A percentile compares a stretch with the other conserved stretches of the same genome.
These are phyloP conservation scores for Ophiocordyceps unilateralis DNA, from an alignment of 2,329 filamentous ascomycete species.

Conservation along the genomic window DNA sequence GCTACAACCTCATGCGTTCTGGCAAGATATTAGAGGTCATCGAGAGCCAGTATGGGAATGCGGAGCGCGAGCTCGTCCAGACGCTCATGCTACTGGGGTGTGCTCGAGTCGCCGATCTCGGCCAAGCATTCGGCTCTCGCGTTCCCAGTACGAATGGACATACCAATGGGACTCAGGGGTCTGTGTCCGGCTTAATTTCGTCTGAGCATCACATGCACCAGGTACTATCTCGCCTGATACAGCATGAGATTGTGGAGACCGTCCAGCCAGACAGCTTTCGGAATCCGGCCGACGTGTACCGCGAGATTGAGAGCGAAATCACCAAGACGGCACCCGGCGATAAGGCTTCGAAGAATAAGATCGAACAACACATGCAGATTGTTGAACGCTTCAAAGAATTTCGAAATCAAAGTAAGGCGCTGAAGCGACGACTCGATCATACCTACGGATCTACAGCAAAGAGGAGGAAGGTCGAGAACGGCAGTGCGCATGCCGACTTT, in stretches of 20 bases:
- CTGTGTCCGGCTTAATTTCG: constrained; percentile 19
- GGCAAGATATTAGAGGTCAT: constrained; percentile 69
- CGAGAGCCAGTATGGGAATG: constrained; percentile 54
- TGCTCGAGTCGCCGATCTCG: constrained; percentile 52
- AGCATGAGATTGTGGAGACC: constrained; percentile 50
- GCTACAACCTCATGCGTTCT: constrained; percentile 66
- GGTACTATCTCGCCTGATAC: constrained; percentile 36
- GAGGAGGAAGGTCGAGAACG: constrained; percentile 36
- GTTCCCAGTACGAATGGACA: constrained; percentile 17
- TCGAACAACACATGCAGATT: constrained; percentile 40
- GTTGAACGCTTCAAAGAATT: constrained; percentile 34
- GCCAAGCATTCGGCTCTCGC: constrained; percentile 38
- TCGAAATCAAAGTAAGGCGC: constrained; percentile 30
- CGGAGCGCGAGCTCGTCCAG: constrained; percentile 57
- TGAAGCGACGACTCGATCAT: constrained; percentile 34
- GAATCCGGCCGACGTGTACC: constrained; percentile 41
- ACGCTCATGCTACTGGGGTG: constrained; percentile 64
- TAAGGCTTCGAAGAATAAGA: constrained; percentile 42
- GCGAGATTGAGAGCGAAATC: constrained; percentile 46
- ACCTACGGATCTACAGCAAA: constrained; percentile 25
- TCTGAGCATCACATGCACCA: constrained; percentile 31
- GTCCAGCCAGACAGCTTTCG: constrained; percentile 39
- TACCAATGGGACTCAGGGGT: constrained; percentile 15
- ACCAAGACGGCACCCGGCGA: constrained; percentile 28
- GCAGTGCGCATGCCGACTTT: constrained; percentile 13